These are phyloP conservation scores for Yamadazyma sp. DNA, from an alignment of 805 yeast genomes.

Conservation along the genomic window DNA sequence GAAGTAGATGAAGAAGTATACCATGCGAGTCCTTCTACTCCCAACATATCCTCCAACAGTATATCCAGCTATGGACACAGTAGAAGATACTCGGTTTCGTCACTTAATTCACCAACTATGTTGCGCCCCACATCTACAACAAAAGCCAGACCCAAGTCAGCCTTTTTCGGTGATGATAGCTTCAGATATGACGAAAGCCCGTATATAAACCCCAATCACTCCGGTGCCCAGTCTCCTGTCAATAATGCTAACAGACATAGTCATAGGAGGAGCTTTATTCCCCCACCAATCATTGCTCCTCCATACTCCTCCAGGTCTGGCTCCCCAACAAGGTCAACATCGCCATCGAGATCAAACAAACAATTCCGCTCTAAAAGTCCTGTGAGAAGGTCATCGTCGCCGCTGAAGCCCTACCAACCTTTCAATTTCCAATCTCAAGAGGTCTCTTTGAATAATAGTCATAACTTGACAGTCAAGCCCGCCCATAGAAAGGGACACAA, in stretches of 20 bases:
- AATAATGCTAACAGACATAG: not conserved
- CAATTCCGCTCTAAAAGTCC: conserved; percentile 34
- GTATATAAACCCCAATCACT: not conserved
- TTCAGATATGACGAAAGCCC: conserved; percentile 9
- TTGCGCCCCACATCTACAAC: conserved; percentile 12
- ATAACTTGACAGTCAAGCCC: conserved; percentile 42
- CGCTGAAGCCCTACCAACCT: conserved; percentile 41
- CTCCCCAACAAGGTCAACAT: conserved; percentile 29
- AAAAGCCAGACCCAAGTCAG: conserved; percentile 37
- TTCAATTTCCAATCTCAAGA: conserved; percentile 66
- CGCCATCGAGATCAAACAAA: conserved; percentile 29
- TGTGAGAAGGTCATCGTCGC: conserved; percentile 21
- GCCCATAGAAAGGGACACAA: conserved; percentile 90
- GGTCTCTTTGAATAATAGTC: conserved; percentile 29
- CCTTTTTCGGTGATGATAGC: conserved; percentile 30
- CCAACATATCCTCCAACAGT: not conserved
- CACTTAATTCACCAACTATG: conserved; percentile 19
- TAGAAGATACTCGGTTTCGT: conserved; percentile 22
- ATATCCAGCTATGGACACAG: conserved; percentile 6
- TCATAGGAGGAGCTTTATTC: conserved; percentile 11
- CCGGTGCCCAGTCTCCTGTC: conserved; percentile 2
- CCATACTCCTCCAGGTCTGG: conserved; percentile 20
- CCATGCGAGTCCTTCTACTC: conserved; percentile 3
- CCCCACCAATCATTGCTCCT: conserved; percentile 20
- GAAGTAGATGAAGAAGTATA: conserved; percentile 16